phyloP scores from a whole-genome alignment of 2,329 filamentous ascomycete species.

The Neonectria coccinea region DNA sequence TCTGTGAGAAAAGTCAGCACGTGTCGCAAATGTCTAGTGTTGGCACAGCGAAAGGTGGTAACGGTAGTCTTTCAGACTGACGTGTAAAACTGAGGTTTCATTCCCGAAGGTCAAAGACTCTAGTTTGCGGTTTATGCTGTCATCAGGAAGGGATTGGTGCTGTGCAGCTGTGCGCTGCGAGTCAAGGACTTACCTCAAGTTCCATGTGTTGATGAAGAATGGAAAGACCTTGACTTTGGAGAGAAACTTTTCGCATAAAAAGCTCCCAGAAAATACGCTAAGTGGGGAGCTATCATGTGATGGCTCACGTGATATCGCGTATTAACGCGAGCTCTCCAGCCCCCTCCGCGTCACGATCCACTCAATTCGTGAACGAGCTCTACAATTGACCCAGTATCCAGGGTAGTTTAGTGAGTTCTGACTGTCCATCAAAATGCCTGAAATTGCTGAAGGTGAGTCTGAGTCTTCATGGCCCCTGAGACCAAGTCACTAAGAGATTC shows the following conservation, averaged over 20 bases:
- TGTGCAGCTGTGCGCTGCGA: conserved; percentile 28
- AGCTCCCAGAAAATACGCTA: conserved; percentile 44
- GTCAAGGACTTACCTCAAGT: conserved; percentile 44
- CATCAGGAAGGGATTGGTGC: conserved; percentile 70
- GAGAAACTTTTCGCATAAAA: conserved; percentile 45
- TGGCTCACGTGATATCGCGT: conserved; percentile 43
- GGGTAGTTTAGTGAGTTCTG: background rate
- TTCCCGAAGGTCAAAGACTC: conserved; percentile 93
- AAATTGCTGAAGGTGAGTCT: conserved; percentile 69
- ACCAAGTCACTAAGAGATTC: conserved; percentile 15
- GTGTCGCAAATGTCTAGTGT: conserved; percentile 21
- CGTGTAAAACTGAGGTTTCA: conserved; percentile 86
- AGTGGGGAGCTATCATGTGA: conserved; percentile 39
- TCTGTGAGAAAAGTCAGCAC: conserved; percentile 46
- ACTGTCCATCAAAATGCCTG: conserved; percentile 62
- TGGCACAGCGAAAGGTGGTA: conserved; percentile 33
- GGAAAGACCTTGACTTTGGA: conserved; percentile 27
- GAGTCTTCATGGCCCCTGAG: conserved; percentile 11
- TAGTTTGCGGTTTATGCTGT: conserved; percentile 92
- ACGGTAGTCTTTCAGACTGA: conserved; percentile 80
- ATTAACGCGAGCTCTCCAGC: conserved; percentile 3
- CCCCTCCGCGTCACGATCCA: conserved; percentile 13
- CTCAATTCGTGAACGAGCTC: background rate
- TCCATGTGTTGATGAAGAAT: conserved; percentile 38
- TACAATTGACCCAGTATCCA: background rate